Conservation (phyloP, 441 rosid genomes). For the Populus hybrid region DNA sequence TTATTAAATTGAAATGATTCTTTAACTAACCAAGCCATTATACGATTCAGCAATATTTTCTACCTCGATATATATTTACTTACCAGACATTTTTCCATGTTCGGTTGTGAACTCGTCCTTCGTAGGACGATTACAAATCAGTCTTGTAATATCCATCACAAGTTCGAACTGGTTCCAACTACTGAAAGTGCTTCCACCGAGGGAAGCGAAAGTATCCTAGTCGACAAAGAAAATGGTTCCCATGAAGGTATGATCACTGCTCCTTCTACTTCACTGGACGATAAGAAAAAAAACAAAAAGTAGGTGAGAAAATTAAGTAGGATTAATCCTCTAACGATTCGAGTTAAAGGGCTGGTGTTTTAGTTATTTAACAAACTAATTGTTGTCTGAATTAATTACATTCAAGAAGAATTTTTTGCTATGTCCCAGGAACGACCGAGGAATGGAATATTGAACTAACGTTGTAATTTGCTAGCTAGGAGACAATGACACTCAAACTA, state of each 20-base stretch:
- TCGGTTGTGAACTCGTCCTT: background rate
- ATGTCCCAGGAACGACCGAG: too few relatives aligned
- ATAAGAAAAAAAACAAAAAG: background rate
- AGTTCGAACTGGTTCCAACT: background rate
- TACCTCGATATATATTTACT: background rate
- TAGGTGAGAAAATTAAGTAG: background rate
- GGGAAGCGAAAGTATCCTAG: background rate
- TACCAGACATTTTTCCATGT: background rate
- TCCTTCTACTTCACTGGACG: background rate
- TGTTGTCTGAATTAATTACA: background rate
- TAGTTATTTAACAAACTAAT: background rate
- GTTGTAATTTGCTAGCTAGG: too few relatives aligned
- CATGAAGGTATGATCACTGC: background rate
- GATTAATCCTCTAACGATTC: background rate
- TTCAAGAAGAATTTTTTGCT: too few relatives aligned
- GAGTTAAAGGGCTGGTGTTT: background rate
- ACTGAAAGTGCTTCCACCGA: background rate
- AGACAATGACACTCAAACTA: too few relatives aligned
- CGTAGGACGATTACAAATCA: background rate
- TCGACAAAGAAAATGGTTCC: background rate
- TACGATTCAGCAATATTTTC: background rate
- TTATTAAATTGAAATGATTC: too few relatives aligned
- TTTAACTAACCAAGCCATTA: background rate
- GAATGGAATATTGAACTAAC: too few relatives aligned
- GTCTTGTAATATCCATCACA: background rate